Percentiles rank a stretch among this genome's conserved stretches.
phyloP scores from a whole-genome alignment of 1,284 basidiomycete species.

The Vanrija pseudolonga region DNA sequence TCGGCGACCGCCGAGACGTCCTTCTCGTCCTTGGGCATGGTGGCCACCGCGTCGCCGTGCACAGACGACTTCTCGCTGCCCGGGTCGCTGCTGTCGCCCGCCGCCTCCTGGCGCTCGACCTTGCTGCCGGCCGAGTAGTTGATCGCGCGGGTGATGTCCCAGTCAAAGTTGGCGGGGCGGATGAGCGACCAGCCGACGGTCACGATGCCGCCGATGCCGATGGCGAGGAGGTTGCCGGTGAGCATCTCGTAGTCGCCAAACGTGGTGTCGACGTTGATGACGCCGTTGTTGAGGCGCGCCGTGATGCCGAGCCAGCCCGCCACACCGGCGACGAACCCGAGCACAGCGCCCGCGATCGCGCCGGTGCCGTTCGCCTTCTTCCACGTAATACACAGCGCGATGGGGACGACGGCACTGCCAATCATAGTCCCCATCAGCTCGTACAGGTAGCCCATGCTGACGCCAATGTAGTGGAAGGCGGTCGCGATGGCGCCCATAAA shows the following conservation, averaged over 20 bases:
- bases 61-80: constrained; percentile 51
- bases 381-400: constrained; percentile 78
- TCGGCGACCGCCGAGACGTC: background rate
- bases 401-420: constrained; percentile 79
- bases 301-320: constrained; percentile 82
- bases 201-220: constrained; percentile 75
- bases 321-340: constrained; percentile 68
- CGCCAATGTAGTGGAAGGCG: constrained; percentile 83
- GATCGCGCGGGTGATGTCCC: constrained; percentile 69
- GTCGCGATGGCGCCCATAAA: constrained; percentile 76
- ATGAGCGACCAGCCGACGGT: constrained; percentile 62
- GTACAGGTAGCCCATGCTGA: constrained; percentile 62
- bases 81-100: constrained; percentile 38
- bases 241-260: constrained; percentile 64
- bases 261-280: constrained; percentile 64
- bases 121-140: constrained; percentile 51
- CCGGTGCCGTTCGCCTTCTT: constrained; percentile 76
- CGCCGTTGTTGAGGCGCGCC: constrained; percentile 61
- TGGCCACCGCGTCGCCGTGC: constrained; percentile 7
- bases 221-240: constrained; percentile 80
- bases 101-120: constrained; percentile 13
- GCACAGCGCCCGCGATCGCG: constrained; percentile 66
- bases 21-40: constrained; percentile 27
- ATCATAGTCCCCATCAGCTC: constrained; percentile 55
- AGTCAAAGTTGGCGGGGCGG: constrained; percentile 76